Conservation (phyloP, 768 basidiomycete species). For the Coprinellus micaceus region DNA sequence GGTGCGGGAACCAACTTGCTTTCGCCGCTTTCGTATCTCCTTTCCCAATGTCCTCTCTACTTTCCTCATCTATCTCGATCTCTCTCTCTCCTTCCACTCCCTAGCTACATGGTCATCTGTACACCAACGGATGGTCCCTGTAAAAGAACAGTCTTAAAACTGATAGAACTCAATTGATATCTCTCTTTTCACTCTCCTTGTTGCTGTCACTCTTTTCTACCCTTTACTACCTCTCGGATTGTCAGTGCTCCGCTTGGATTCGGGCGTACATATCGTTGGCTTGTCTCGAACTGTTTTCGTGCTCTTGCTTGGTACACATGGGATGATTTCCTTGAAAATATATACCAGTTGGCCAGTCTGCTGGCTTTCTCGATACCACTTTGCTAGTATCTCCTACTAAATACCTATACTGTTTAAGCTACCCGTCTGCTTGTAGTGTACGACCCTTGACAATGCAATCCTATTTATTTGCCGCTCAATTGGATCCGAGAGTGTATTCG, state of each 20-base stretch:
- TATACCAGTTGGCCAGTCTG: not conserved
- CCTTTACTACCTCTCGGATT: no score
- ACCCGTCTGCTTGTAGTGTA: conserved; percentile 3
- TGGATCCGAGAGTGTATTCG: not conserved
- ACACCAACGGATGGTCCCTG: conserved; percentile 39
- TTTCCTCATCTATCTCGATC: conserved; percentile 31
- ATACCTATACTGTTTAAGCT: not conserved
- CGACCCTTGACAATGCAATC: not conserved
- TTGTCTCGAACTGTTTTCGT: not conserved
- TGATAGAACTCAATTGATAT: conserved; percentile 22
- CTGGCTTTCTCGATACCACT: not conserved
- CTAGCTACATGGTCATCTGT: conserved; percentile 31
- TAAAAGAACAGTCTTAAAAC: conserved; percentile 27
- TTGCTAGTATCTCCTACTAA: not conserved
- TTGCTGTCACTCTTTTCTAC: not conserved
- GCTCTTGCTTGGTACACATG: not conserved
- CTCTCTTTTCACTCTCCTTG: not conserved
- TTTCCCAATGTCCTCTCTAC: conserved; percentile 14
- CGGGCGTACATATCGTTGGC: not conserved
- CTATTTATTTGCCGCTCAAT: not conserved
- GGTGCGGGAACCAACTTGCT: conserved; percentile 30
- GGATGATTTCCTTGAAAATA: not conserved
- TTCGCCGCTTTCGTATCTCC: not conserved
- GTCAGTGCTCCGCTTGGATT: conserved; percentile 1
- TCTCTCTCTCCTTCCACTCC: conserved; percentile 25